Evolutionary conservation across 1,139 yeast species (phyloP).

Genomic region (Zygosaccharomyces sapae): DNA sequence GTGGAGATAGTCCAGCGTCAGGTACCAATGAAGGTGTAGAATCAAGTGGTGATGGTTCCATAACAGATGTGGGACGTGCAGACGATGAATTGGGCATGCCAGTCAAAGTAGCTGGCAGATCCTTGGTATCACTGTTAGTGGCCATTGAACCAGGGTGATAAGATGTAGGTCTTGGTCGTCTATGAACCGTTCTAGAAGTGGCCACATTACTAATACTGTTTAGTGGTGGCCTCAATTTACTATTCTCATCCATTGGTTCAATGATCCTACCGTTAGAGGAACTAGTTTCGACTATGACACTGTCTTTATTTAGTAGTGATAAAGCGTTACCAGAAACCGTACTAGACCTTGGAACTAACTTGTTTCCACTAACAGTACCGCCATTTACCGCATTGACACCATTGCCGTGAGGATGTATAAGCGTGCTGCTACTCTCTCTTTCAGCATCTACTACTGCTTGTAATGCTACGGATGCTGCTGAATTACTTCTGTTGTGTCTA

Average conservation of each 20-base stretch:
- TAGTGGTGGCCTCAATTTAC: neutral
- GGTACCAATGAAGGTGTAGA: constrained; percentile 18
- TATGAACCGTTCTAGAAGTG: constrained; percentile 25
- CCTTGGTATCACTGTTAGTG: constrained; percentile 55
- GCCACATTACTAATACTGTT: neutral
- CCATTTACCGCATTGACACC: constrained; percentile 1
- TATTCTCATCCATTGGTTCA: constrained; percentile 1
- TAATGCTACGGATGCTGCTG: constrained; percentile 58
- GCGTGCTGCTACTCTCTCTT: constrained; percentile 17
- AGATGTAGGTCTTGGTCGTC: constrained; percentile 75
- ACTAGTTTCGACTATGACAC: constrained; percentile 25
- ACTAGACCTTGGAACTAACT: constrained; percentile 39
- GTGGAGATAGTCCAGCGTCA: constrained; percentile 16
- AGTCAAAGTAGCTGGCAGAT: constrained; percentile 75
- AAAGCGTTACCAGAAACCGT: constrained; percentile 29
- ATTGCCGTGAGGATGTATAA: neutral
- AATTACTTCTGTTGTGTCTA: constrained; percentile 32
- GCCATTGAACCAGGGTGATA: constrained; percentile 58
- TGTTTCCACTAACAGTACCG: constrained; percentile 3
- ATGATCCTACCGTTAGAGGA: constrained; percentile 19
- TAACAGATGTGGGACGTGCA: constrained; percentile 4
- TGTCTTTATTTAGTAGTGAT: constrained; percentile 22
- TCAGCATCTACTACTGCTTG: constrained; percentile 65
- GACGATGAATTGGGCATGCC: constrained; percentile 2
- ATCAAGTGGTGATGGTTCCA: constrained; percentile 19